phyloP scores from a whole-genome alignment of 306 rosid genomes.

The Prosopis cineraria region DNA sequence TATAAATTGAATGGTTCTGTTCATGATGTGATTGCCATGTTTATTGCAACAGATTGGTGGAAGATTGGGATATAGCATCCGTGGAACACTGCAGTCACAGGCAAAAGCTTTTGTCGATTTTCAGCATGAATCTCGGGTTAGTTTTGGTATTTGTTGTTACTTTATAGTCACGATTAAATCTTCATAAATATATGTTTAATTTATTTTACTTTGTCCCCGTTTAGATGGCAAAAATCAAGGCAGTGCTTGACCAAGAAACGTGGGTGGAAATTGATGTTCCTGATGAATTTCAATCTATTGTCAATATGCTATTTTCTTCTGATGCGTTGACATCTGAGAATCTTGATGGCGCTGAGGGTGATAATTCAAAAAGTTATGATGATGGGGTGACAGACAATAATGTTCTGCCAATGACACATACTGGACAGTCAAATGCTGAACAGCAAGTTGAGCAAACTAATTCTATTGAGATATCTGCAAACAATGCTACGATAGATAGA shows the following conservation, averaged over 20 bases:
- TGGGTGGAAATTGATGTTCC: constrained; percentile 99
- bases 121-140: constrained; percentile 98
- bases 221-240: constrained; percentile 93
- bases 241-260: constrained; percentile 97
- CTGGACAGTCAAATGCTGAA: constrained; percentile 46
- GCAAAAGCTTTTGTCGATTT: constrained; percentile 96
- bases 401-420: constrained; percentile 35
- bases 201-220: constrained; percentile 42
- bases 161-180: constrained; percentile 25
- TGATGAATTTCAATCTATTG: constrained; percentile 91
- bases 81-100: constrained; percentile 96
- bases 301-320: constrained; percentile 55
- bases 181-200: constrained; percentile 8
- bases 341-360: constrained; percentile 56
- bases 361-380: constrained; percentile 40
- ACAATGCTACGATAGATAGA: constrained; percentile 38
- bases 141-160: constrained; percentile 35
- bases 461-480: constrained; percentile 50
- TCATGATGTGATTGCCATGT: constrained; percentile 38
- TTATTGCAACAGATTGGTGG: constrained; percentile 86
- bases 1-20: constrained; percentile 23
- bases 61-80: constrained; percentile 97
- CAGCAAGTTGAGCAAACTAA: constrained; percentile 44
- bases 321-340: constrained; percentile 55
- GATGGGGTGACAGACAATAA: constrained; percentile 49